Percentiles rank a stretch among this genome's conserved stretches.
Evolutionary conservation across 768 basidiomycete species (phyloP).

Genomic region (Trametes sanguinea): DNA sequence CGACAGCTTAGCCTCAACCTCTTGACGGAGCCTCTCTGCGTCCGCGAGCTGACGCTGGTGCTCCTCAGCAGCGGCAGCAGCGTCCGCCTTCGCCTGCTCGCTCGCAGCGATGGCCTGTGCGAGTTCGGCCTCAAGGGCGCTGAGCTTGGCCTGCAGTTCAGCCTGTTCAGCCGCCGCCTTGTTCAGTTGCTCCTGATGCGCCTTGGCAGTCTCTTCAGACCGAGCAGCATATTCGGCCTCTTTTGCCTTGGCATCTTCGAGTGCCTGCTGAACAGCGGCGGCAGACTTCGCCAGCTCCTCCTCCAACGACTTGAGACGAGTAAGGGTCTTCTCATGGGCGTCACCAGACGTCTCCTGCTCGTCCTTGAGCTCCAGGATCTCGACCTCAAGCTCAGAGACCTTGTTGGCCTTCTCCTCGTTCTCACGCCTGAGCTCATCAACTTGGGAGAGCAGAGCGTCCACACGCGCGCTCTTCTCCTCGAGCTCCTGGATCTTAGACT

Average conservation of each 20-base stretch:
- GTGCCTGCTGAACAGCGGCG: constrained; percentile 48
- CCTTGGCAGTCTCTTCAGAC: constrained; percentile 42
- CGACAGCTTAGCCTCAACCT: constrained; percentile 53
- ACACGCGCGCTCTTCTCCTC: constrained; percentile 48
- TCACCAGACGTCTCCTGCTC: constrained; percentile 66
- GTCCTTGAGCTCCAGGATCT: constrained; percentile 77
- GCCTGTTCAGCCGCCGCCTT: constrained; percentile 34
- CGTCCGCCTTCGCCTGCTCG: constrained; percentile 49
- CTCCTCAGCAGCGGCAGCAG: constrained; percentile 46
- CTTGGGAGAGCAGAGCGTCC: constrained; percentile 48
- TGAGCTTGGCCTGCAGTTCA: constrained; percentile 45
- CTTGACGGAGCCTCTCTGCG: constrained; percentile 48
- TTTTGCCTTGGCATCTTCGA: constrained; percentile 49
- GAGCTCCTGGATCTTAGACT: constrained; percentile 47
- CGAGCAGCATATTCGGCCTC: constrained; percentile 46
- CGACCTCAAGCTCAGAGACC: constrained; percentile 80
- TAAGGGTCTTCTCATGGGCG: constrained; percentile 46
- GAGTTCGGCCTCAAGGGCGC: constrained; percentile 50
- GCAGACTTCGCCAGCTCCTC: constrained; percentile 52
- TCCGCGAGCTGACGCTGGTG: constrained; percentile 54
- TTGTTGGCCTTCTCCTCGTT: constrained; percentile 71
- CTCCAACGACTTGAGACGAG: constrained; percentile 53
- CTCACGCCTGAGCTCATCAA: constrained; percentile 57
- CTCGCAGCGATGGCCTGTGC: constrained; percentile 45
- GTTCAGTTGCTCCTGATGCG: constrained; percentile 52